A percentile compares a stretch with the other conserved stretches of the same genome.
phyloP scores from a whole-genome alignment of 495 filamentous ascomycete genomes.

The Bryoglossum gracile region DNA sequence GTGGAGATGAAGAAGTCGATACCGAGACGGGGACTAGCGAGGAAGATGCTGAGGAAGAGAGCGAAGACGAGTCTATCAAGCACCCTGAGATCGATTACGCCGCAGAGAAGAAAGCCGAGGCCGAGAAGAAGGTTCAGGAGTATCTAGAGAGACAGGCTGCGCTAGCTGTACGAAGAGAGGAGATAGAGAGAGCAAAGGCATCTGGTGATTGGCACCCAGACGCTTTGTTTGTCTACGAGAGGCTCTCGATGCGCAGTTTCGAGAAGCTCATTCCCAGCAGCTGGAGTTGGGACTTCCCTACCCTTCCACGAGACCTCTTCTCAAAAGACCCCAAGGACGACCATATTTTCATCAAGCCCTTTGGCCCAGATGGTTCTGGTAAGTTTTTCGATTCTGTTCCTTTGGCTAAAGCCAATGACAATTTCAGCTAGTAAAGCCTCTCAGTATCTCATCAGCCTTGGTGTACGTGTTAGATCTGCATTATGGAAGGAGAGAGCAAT shows the following conservation, averaged over 20 bases:
- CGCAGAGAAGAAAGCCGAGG: constrained; percentile 6
- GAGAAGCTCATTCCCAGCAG: constrained; percentile 48
- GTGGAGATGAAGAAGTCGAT: not conserved
- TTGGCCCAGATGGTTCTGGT: constrained; percentile 15
- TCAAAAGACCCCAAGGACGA: constrained; percentile 32
- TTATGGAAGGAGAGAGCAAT: constrained; percentile 17
- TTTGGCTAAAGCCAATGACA: not conserved
- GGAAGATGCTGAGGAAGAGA: constrained; percentile 9
- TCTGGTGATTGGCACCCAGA: constrained; percentile 39
- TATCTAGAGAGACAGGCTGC: constrained; percentile 25
- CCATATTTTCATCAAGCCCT: constrained; percentile 42
- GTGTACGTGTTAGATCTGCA: constrained; percentile 10
- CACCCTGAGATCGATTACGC: constrained; percentile 9
- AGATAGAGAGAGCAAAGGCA: constrained; percentile 14
- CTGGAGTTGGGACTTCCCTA: constrained; percentile 56
- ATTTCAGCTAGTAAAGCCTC: constrained; percentile 20
- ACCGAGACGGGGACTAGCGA: not conserved
- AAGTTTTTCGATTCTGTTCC: constrained; percentile 1
- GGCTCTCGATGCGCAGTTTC: constrained; percentile 49
- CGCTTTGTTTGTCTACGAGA: constrained; percentile 48
- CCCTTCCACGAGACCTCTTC: constrained; percentile 53
- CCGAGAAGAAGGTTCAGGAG: constrained; percentile 22
- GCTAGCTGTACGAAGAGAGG: constrained; percentile 12
- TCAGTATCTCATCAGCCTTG: constrained; percentile 15
- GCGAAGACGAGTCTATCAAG: not conserved